These are phyloP conservation scores for Didymella glomerata DNA, from an alignment of 2,329 filamentous ascomycete species.

Conservation along the genomic window DNA sequence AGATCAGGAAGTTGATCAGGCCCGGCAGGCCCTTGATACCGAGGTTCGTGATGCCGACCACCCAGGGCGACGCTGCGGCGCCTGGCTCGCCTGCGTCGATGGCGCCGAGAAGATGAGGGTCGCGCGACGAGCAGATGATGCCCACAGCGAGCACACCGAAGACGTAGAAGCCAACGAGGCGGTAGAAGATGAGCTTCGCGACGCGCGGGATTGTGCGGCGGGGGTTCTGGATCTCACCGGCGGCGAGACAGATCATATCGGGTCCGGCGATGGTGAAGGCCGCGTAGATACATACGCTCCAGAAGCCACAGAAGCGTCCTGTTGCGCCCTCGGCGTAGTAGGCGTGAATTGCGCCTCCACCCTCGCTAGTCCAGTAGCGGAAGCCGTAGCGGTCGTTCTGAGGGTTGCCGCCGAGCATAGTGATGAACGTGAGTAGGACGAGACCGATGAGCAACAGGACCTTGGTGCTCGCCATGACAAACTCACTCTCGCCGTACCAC, in stretches of 20 bases:
- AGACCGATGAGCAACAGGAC: conserved; percentile 55
- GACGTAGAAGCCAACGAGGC: conserved; percentile 70
- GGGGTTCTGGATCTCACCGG: conserved; percentile 67
- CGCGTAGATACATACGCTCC: conserved; percentile 60
- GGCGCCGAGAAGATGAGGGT: conserved; percentile 42
- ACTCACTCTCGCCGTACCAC: conserved; percentile 51
- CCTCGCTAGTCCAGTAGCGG: conserved; percentile 65
- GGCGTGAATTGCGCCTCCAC: conserved; percentile 55
- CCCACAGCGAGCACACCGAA: conserved; percentile 66
- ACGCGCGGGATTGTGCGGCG: conserved; percentile 68
- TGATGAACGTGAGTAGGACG: conserved; percentile 61
- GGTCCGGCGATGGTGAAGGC: conserved; percentile 62
- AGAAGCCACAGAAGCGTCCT: conserved; percentile 55
- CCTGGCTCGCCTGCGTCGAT: conserved; percentile 63
- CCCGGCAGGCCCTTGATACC: conserved; percentile 66
- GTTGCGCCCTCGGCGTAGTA: conserved; percentile 58
- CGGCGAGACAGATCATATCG: conserved; percentile 52
- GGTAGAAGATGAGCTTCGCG: conserved; percentile 67
- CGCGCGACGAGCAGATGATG: conserved; percentile 65
- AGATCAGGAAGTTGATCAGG: conserved; percentile 73
- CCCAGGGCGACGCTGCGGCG: conserved; percentile 62
- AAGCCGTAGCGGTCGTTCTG: conserved; percentile 62
- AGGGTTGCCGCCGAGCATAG: conserved; percentile 66
- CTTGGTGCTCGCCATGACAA: conserved; percentile 46
- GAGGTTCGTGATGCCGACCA: conserved; percentile 59